phyloP scores from a whole-genome alignment of 2,329 filamentous ascomycete species.

The Dothideomycetes sp. region DNA sequence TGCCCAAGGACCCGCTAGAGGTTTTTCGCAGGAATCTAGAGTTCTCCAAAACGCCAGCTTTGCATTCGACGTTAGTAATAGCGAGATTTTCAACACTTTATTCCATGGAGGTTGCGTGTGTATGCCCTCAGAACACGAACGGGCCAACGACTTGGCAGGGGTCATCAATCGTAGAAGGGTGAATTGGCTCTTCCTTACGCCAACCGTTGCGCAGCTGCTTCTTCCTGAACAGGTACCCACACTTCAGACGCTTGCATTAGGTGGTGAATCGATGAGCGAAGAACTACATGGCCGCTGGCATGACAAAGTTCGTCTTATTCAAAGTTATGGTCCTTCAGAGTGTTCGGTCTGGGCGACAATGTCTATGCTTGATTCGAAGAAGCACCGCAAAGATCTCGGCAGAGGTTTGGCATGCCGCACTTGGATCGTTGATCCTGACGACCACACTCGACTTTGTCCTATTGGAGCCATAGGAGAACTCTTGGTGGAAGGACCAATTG shows the following conservation, averaged over 20 bases:
- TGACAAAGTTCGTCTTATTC: no score
- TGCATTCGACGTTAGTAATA: background rate
- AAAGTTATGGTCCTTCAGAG: background rate
- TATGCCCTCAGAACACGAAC: background rate
- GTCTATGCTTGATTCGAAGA: no score
- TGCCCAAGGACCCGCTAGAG: background rate
- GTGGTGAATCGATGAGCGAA: background rate
- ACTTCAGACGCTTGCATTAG: background rate
- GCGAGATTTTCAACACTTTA: background rate
- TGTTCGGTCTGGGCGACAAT: no score
- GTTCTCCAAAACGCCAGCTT: background rate
- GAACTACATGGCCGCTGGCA: no score
- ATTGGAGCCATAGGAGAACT: constrained; percentile 27
- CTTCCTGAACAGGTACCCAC: background rate
- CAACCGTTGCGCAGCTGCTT: background rate
- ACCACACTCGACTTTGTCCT: constrained; percentile 25
- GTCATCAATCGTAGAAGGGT: background rate
- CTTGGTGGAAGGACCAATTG: constrained; percentile 10
- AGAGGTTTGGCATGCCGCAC: background rate
- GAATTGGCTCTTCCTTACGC: background rate
- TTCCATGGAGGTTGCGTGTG: background rate
- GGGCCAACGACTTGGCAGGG: background rate
- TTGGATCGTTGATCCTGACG: constrained; percentile 15
- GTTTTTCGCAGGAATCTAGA: background rate
- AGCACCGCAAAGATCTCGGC: no score